These are phyloP conservation scores for Carex parvula DNA, from an alignment of 176 grass and related monocot species.

Conservation along the genomic window DNA sequence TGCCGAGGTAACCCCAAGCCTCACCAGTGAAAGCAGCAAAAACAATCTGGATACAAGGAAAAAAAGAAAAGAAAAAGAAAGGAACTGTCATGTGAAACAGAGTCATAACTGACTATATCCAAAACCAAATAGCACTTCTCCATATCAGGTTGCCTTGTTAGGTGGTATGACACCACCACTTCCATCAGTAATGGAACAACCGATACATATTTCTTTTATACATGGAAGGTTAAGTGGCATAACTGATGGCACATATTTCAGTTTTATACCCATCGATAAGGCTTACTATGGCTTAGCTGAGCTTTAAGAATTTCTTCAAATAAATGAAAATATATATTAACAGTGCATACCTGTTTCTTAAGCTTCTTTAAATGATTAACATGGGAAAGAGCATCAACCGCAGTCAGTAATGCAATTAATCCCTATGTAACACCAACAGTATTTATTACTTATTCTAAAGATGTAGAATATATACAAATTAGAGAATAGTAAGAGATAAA, in stretches of 20 bases:
- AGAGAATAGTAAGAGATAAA: neutral
- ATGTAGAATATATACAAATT: neutral
- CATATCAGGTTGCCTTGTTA: neutral
- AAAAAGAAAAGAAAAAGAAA: slow-evolving; percentile 23
- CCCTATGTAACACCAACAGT: slow-evolving; percentile 45
- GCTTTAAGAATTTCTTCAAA: neutral
- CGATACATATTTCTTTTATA: neutral
- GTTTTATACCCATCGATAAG: neutral
- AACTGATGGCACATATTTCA: neutral
- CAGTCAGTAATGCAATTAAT: slow-evolving; percentile 93
- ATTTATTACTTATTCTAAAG: slow-evolving; percentile 17
- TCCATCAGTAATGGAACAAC: neutral
- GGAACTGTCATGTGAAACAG: slow-evolving; percentile 20
- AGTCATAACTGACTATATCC: neutral
- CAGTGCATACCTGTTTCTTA: slow-evolving; percentile 68
- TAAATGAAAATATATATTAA: neutral
- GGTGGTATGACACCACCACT: neutral
- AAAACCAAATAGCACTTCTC: neutral
- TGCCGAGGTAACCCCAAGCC: slow-evolving; percentile 97
- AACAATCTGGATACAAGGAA: slow-evolving; percentile 46
- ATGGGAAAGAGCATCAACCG: slow-evolving; percentile 93
- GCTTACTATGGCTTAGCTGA: neutral
- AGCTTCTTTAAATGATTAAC: slow-evolving; percentile 63
- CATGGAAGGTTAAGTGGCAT: neutral
- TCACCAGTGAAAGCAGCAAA: slow-evolving; percentile 90